These are phyloP conservation scores for Aureobasidium mangrovei DNA, from an alignment of 2,329 filamentous ascomycete genomes.

Conservation along the genomic window DNA sequence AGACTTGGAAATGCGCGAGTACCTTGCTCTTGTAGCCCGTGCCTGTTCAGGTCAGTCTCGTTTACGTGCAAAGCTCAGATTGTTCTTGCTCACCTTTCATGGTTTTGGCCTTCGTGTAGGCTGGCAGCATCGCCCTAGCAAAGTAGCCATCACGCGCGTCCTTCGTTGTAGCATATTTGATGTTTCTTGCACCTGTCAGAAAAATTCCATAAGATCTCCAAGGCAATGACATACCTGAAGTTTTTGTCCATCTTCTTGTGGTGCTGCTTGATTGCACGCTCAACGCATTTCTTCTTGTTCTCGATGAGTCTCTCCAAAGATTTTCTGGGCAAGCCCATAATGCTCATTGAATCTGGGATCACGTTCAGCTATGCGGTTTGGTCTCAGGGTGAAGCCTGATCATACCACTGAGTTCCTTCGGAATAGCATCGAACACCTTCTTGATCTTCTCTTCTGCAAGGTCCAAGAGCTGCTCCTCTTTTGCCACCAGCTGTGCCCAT, in stretches of 20 bases:
- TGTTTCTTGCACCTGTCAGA: background rate
- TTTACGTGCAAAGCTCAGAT: too few relatives aligned
- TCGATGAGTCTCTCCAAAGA: background rate
- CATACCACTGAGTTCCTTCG: background rate
- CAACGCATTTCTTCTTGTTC: background rate
- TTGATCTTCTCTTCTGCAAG: background rate
- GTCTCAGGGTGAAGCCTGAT: background rate
- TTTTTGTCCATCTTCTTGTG: background rate
- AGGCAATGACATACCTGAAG: background rate
- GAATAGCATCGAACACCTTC: background rate
- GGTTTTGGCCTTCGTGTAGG: slow-evolving; percentile 14
- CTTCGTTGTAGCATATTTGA: background rate
- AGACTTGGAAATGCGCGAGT: background rate
- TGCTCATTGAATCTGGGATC: background rate
- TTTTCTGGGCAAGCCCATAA: background rate
- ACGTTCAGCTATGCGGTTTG: background rate
- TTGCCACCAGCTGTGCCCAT: background rate
- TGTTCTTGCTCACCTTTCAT: background rate
- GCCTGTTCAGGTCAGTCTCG: background rate
- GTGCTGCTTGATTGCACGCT: background rate
- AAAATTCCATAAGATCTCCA: background rate
- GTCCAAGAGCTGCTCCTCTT: background rate
- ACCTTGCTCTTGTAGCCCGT: background rate
- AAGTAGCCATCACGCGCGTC: slow-evolving; percentile 18
- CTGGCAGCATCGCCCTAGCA: slow-evolving; percentile 13